Evolutionary conservation across 345 rosid genomes (phyloP).

Genomic region (Acer campestre): DNA sequence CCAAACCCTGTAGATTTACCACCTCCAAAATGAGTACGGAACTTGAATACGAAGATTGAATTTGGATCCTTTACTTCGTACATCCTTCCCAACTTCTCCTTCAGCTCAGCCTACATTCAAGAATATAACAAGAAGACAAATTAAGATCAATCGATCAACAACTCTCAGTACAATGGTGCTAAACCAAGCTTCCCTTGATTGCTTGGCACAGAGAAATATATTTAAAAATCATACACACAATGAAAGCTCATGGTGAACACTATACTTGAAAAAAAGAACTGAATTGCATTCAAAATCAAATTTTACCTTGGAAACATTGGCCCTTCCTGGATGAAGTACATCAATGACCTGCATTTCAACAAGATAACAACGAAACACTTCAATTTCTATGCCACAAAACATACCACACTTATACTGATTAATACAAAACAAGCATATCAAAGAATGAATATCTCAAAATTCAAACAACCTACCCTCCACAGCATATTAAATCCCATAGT

Average conservation of each 20-base stretch:
- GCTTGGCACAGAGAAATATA: no score
- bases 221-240: no score
- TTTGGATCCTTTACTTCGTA: slow-evolving; percentile 91
- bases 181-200: neutral
- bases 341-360: slow-evolving; percentile 64
- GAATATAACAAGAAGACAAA: neutral
- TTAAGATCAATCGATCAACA: neutral
- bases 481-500: neutral
- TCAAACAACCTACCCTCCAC: neutral
- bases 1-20: slow-evolving; percentile 99
- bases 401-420: neutral
- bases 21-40: slow-evolving; percentile 97
- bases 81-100: slow-evolving; percentile 81
- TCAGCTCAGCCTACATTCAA: slow-evolving; percentile 64
- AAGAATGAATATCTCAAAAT: neutral
- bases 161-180: neutral
- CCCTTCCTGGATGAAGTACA: slow-evolving; percentile 92
- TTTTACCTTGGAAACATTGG: slow-evolving; percentile 91
- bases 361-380: neutral
- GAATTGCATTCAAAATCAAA: neutral
- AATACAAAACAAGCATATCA: neutral
- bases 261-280: neutral
- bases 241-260: no score
- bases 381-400: neutral
- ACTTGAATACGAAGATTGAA: slow-evolving; percentile 92